Percentiles rank a stretch among this genome's conserved stretches.
Conservation (phyloP, 129 eudicot species). For the Flaveria robusta region DNA sequence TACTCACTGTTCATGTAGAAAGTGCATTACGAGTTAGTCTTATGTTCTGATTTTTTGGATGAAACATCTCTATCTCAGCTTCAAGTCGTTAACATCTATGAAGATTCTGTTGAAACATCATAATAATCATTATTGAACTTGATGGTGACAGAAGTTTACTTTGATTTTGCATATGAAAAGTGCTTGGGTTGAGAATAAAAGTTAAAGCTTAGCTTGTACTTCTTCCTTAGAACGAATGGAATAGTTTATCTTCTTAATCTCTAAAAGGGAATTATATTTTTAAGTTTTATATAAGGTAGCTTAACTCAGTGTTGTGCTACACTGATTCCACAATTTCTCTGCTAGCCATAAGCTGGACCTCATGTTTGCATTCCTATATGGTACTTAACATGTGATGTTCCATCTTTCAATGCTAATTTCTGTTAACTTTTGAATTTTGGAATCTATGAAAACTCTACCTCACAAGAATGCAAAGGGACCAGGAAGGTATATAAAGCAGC, state of each 20-base stretch:
- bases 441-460: neutral
- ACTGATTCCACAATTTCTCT: constrained; percentile 2
- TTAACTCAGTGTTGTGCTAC: neutral
- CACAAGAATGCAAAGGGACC: neutral
- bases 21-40: neutral
- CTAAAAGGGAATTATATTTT: neutral
- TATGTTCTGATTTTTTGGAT: constrained; percentile 10
- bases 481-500: constrained; percentile 10
- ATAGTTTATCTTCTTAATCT: neutral
- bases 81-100: neutral
- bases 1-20: constrained; percentile 16
- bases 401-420: neutral
- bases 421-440: neutral
- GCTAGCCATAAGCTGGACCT: neutral
- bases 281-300: neutral
- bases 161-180: neutral
- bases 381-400: neutral
- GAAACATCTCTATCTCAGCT: neutral
- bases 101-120: neutral
- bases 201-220: neutral
- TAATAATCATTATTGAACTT: neutral
- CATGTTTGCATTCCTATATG: constrained; percentile 14
- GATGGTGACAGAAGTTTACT: constrained; percentile 6
- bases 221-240: neutral
- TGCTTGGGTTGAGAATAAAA: neutral